Base-by-base conservation (phyloP, 805 yeast species). In the Hyphopichia homilentoma region DNA sequence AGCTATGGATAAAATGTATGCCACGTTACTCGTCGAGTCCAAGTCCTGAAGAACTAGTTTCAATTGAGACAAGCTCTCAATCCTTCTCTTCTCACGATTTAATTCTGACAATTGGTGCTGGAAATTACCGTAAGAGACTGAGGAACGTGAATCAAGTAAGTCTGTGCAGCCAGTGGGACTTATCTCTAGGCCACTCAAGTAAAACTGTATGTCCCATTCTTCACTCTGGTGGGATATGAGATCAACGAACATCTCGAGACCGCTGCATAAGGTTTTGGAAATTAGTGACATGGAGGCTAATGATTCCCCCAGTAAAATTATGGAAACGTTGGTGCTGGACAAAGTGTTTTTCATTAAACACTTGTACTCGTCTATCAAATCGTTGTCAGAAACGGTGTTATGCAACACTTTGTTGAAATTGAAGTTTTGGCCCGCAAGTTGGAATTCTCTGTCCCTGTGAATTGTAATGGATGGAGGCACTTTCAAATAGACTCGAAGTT, bases 401-500 rank as follows among this genome's bases (percentile, higher is more conserved):
- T 21, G 19, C 18, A 47, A 43, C 2, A 40, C 34, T 33, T 61
- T 56, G 34, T 44, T 50, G 34, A 54, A 44, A 3, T n/a, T 25
- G 16, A 33, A 38, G 4, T 23, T 18, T 5, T 33, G 34, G n/a
- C 29, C 32, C 8, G 29, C 30, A 15, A 33, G 24, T 5, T 27
- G 23, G 16, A 41, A 12, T 19, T 28, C 31, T 3, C 29, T 25
- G 8, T 21, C 20, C n/a, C 25, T 23, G 15, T 27, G 18, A 6
- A 27, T 22, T 12, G 24, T 27, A 2, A 18, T 9, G 7, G 13
- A 9, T 5, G 6, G n/a, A 22, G 36, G 19, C 4, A 30, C 14
- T n/a, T 34, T 41, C 1, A 50, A 41, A 33, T 53, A 59, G 2
- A 57, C 55, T 27, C 68, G 36, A 9, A 46, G 17, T 25, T 43